A percentile compares a stretch with the other conserved stretches of the same genome.
Evolutionary conservation across 148 eudicot genomes (phyloP).

Genomic region (Silene uniflora): DNA sequence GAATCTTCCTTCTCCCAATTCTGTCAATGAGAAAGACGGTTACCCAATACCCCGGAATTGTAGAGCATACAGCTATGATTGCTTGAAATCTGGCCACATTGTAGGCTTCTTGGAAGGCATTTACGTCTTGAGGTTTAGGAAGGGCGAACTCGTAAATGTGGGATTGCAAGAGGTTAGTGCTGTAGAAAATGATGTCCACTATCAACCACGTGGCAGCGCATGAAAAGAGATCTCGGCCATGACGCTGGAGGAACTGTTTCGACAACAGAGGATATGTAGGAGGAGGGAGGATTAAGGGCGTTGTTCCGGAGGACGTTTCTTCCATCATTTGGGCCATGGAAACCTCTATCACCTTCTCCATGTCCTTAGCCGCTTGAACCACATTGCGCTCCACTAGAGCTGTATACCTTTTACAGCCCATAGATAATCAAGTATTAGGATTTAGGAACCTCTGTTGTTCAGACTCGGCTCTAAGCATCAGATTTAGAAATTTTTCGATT

Average conservation of each 20-base stretch:
- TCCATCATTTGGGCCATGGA: constrained; percentile 32
- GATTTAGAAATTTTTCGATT: too few species aligned
- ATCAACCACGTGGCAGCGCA: constrained; percentile 48
- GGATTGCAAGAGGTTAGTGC: constrained; percentile 52
- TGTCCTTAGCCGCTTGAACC: constrained; percentile 53
- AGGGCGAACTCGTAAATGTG: constrained; percentile 24
- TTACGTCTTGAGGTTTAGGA: not conserved
- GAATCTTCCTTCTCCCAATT: constrained; percentile 51
- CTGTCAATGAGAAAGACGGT: constrained; percentile 50
- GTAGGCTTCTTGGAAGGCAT: constrained; percentile 36
- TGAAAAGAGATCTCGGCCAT: constrained; percentile 54
- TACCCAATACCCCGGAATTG: constrained; percentile 59
- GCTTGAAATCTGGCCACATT: constrained; percentile 42
- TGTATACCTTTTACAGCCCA: constrained; percentile 36
- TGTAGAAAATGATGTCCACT: constrained; percentile 52
- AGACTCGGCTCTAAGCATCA: not conserved
- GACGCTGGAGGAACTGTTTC: constrained; percentile 36
- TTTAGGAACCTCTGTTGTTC: not conserved
- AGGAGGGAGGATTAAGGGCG: constrained; percentile 19
- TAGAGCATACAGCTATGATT: constrained; percentile 43
- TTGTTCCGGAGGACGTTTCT: constrained; percentile 14
- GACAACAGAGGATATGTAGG: constrained; percentile 39
- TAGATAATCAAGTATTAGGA: not conserved
- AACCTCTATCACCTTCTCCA: constrained; percentile 45
- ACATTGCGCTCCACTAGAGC: constrained; percentile 56